These are phyloP conservation scores for Hypoxylon sp. DNA, from an alignment of 2,329 filamentous ascomycete genomes.

Conservation along the genomic window DNA sequence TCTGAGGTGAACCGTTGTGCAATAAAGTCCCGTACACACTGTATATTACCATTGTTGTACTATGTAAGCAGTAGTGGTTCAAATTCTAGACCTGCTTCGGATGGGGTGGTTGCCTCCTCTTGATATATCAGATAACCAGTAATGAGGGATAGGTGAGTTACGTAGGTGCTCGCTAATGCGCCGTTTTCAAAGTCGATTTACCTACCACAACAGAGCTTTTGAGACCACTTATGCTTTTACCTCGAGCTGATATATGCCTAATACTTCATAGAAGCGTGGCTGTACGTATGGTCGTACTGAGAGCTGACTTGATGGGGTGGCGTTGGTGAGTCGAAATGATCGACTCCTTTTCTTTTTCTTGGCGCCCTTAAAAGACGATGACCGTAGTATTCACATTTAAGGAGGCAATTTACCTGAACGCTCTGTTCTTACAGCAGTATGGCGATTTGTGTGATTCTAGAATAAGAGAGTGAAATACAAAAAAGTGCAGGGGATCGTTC, in stretches of 20 bases:
- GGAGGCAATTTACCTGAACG: not conserved
- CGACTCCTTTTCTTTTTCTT: not conserved
- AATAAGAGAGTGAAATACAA: conserved; percentile 20
- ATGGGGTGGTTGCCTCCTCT: not conserved
- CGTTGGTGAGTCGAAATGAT: conserved; percentile 1
- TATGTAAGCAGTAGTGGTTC: not conserved
- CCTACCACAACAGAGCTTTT: not conserved
- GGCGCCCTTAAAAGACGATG: not conserved
- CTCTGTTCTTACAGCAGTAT: not conserved
- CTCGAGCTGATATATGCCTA: not conserved
- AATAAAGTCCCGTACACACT: not conserved
- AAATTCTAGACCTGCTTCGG: not conserved
- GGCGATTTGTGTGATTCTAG: conserved; percentile 24
- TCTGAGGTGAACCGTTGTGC: not conserved
- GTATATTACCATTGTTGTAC: not conserved
- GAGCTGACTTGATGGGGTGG: conserved; percentile 1
- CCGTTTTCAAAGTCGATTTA: not conserved
- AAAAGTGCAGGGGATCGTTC: conserved; percentile 16
- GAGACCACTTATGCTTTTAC: not conserved
- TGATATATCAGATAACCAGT: not conserved
- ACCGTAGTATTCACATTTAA: not conserved
- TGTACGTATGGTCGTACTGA: not conserved
- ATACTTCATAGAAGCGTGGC: not conserved
- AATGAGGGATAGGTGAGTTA: not conserved
- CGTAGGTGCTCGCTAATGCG: not conserved